Evolutionary conservation across 805 yeast species (phyloP), one percentile per base, ranked within the genome.

Genomic region (Naumovozyma baii): DNA sequence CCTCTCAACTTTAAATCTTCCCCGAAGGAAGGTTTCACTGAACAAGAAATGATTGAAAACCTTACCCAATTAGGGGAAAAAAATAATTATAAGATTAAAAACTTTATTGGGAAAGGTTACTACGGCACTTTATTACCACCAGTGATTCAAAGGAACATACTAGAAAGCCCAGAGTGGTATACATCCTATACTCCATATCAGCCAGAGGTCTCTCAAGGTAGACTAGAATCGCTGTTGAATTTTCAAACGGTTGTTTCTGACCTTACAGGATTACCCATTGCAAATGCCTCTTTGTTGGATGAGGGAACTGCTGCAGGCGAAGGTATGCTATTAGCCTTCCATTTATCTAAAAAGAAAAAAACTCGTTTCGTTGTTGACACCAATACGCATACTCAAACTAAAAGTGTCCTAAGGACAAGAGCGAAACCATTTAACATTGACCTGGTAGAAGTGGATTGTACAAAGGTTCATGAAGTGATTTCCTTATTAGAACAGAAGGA

Each of bases 291-390:
- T 2, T 68, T 92, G 38, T 71, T 92, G 50, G 98, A 92, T 62
- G 98, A 92, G 68, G 96, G 92, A 36, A 83, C 96, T 5, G 96
- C 97, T 17, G 97, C 96, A 4, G 95, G 92, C 32, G 98, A 90
- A 66, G 96, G 97, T 18, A 81, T 92, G 90, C 73, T 87, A 34
- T 67, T 92, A 68, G 73, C 94, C 1, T 86, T 70, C 65, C 77
- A 80, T 54, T 67, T 72, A 36, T 54, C 69, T 17, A 77, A 77
- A 52, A 83, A 80, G 42, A 90, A 87, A 66, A 81, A 76, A 55
- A 47, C 61, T 10, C 70, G 68, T 35, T 92, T 72, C 54, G 79
- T 81, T 33, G 83, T 88, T 28, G 96, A 92, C 61, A 52, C 67
- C 18, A 76, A 76, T 43, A 70, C 87, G 36, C 94, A 85, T 57